Base-by-base conservation (phyloP, 371 early-diverging fungal genomes). In the Mucor plumbeus region DNA sequence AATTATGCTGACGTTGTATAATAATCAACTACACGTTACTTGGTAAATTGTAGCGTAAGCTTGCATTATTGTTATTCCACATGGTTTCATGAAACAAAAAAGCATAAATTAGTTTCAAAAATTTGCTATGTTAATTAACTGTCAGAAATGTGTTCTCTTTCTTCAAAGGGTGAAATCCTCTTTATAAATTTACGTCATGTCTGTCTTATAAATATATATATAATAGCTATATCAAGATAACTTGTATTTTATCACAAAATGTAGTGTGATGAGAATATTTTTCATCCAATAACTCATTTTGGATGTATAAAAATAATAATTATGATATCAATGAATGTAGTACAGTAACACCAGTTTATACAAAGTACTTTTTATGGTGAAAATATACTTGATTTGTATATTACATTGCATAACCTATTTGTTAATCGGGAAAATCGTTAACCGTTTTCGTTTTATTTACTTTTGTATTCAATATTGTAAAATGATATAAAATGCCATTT, bases 361-460 rank as follows among this genome's bases (percentile, higher is more conserved):
- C 19, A 21, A 21, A 10, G 26, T 50, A 47, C 61, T 61, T 47
- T n/a, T 48, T 61, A 44, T 41, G 43, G 61, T 43, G 61, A 48
- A 35, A 31, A 61, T 44, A 44, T 61, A 15, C 56, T 55, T 55
- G 56, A 55, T 55, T 55, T 55, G 56, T 55, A 55, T 15, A 35
- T 34, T 9, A 13, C 17, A 31, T 55, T 63, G 26, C 40, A 53
- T 50, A 63, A 26, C 35, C 17, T 36, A 15, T 57, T 57, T 43
- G 43, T 6, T 43, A 14, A n/a, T 43, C 43, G 43, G 43, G 44
- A n/a, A 5, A 7, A n/a, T 17, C 15, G 44, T 7, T 15, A n/a
- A n/a, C n/a, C n/a, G 44, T n/a, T 44, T 44, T 44, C 44, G 44
- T 44, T 44, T 19, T 26, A 26, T 48, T 48, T 48, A 48, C 17